Base-by-base conservation (phyloP, 23 red algal species). In the Gracilaria gracilis region DNA sequence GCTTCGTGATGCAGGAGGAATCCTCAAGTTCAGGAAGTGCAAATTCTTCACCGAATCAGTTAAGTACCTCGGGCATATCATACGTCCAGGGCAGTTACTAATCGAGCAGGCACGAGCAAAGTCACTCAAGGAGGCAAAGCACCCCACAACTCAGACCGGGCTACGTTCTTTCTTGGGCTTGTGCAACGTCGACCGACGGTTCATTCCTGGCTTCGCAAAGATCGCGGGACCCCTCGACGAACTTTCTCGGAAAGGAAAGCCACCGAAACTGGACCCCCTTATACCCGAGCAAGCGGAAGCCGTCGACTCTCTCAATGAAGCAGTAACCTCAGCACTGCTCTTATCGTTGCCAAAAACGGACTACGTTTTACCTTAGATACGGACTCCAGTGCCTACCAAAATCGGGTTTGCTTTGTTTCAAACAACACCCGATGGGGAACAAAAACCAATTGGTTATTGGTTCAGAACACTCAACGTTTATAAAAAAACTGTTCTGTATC, bases 51-150 rank as follows among this genome's bases (percentile, higher is more conserved):
- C 48, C 19, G 29, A 67, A 16, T 25, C 57, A 9, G 58, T 71
- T 2, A 57, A 84, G 36, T 84, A 84, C 21, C 5, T 84, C 0
- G 58, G 81, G n/a, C 81, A n/a, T n/a, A n/a, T n/a, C n/a, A n/a
- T n/a, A n/a, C n/a, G n/a, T n/a, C n/a, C n/a, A n/a, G n/a, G n/a
- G n/a, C n/a, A n/a, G n/a, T n/a, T n/a, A n/a, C n/a, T n/a, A n/a
- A n/a, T n/a, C n/a, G n/a, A n/a, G n/a, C n/a, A n/a, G n/a, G n/a
- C n/a, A n/a, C n/a, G n/a, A n/a, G n/a, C n/a, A n/a, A n/a, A n/a
- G n/a, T n/a, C n/a, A n/a, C n/a, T n/a, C n/a, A n/a, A n/a, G n/a
- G n/a, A n/a, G n/a, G n/a, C n/a, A n/a, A n/a, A n/a, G n/a, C n/a
- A n/a, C n/a, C n/a, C n/a, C n/a, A n/a, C n/a, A n/a, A n/a, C n/a